Evolutionary conservation across 1,139 yeast genomes (phyloP), one percentile per base, ranked within the genome.

Genomic region (Taphrina sp.): DNA sequence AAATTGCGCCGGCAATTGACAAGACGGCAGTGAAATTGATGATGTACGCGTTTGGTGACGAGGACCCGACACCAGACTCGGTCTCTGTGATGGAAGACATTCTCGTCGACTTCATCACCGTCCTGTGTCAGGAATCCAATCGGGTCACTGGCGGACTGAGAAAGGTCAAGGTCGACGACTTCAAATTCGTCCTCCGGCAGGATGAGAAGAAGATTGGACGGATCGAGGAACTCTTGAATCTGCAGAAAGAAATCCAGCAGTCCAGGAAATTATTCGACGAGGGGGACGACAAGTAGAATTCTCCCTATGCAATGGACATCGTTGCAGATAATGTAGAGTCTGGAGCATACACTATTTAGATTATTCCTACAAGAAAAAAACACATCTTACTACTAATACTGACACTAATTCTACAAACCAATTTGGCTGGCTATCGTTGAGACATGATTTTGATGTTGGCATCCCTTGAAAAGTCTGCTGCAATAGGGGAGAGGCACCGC

Each of bases 121-220:
- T 85, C 64, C 74, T 88, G 51, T 82, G 85, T 64, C 77, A 74
- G 60, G 81, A 78, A 53, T 83, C 85, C 0, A 73, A 80, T 1
- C 72, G 79, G 12, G 76, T 76, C 56, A 78, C 82, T 1, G 69
- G 73, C 22, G 74, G 78, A 43, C 75, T 95, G 46, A 79, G 79
- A 55, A 82, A 94, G 68, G 80, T 90, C 61, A 84, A 85, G 65
- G 83, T 89, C 54, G 95, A 88, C 60, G 97, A 90, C 67, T 81
- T 90, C 71, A 86, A 85, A 63, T 88, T 88, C 71, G 94, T 88
- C 0, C 72, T 90, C 58, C 74, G 95, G 43, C 80, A 83, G 62
- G 97, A 90, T 64, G 86, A 94, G 1, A 76, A 81, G 57, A 90
- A 89, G 66, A 76, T 88, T 49, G 94, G 95, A 10, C 78, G 97